phyloP scores from a whole-genome alignment of 306 rosid species.

The Vigna reflexopilosa region DNA sequence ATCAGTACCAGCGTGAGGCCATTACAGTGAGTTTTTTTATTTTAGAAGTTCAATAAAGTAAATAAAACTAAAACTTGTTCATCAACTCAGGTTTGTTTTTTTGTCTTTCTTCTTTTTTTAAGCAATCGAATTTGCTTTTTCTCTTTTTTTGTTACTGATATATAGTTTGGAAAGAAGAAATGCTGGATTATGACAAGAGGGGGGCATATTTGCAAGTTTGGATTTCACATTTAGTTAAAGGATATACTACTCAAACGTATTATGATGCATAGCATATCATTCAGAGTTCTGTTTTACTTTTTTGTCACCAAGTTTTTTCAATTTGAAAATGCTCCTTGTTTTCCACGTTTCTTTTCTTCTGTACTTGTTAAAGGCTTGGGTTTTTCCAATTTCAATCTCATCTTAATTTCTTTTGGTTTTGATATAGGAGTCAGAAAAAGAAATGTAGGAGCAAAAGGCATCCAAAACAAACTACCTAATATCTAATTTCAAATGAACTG shows the following conservation, averaged over 20 bases:
- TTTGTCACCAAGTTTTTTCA: slow-evolving; percentile 5
- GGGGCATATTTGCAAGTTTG: slow-evolving; percentile 23
- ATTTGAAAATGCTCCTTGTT: slow-evolving; percentile 35
- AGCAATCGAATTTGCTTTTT: background rate
- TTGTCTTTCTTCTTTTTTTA: background rate
- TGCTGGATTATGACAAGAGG: slow-evolving; percentile 12
- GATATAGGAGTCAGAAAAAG: background rate
- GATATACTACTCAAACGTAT: background rate
- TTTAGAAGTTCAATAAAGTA: slow-evolving; percentile 1
- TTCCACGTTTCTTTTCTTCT: background rate
- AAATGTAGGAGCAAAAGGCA: background rate
- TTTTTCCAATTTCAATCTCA: slow-evolving; percentile 10
- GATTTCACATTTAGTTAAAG: slow-evolving; percentile 31
- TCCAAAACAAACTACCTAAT: slow-evolving; percentile 10
- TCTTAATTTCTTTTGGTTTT: slow-evolving; percentile 7
- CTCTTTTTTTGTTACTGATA: slow-evolving; percentile 2
- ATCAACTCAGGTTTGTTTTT: background rate
- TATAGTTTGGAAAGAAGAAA: slow-evolving; percentile 31
- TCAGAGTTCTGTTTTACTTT: slow-evolving; percentile 4
- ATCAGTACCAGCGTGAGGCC: slow-evolving; percentile 83
- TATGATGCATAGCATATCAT: slow-evolving; percentile 3
- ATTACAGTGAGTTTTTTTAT: slow-evolving; percentile 71
- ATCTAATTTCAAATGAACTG: background rate
- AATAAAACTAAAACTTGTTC: slow-evolving; percentile 15
- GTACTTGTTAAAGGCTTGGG: slow-evolving; percentile 1